Evolutionary conservation across 2,329 filamentous ascomycete genomes (phyloP), one percentile per base, ranked within the genome.

Genomic region (Aspergillus tubingensis): DNA sequence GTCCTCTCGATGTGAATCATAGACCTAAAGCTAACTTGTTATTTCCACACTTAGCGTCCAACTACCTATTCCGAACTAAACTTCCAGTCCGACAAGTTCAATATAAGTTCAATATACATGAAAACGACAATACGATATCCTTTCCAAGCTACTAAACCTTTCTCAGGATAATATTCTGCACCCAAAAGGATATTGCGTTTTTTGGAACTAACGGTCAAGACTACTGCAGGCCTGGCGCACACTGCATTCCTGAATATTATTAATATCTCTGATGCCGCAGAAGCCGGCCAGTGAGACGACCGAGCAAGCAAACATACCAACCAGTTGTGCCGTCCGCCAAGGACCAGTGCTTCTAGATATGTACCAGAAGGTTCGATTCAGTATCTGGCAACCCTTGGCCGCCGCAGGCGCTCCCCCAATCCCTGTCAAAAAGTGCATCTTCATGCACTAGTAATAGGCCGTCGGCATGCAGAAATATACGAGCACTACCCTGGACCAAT

Each of bases 271-370:
- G 23, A 32, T 19, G 47, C 25, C 47, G 25, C 23, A 30, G n/a
- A 30, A 50, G 23, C 44, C 25, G 15, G 44, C 44, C 15, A 49
- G 44, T 49, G 44, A 30, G 13, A 49, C 15, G 23, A 49, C 4
- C 23, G 25, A 27, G 44, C 25, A 32, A 49, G 8, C 44, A 27
- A 49, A 17, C 23, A 27, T 30, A 32, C 23, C n/a, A 36, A 36
- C 32, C 25, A 32, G n/a, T 4, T 50, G 47, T 50, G 25, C 47
- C 47, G 23, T 50, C 25, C 15, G 47, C 47, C 47, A 50, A 50
- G 47, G 13, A n/a, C 63, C 19, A 52, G 59, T 67, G 62, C 66
- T 73, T 72, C 70, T 68, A 72, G 69, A 71, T 64, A 63, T 66
- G 70, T 63, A 65, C 63, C 67, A 67, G 67, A 70, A 72, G 62